phyloP scores from a whole-genome alignment of 2,329 filamentous ascomycete genomes.

The Zymoseptoria pseudotritici region DNA sequence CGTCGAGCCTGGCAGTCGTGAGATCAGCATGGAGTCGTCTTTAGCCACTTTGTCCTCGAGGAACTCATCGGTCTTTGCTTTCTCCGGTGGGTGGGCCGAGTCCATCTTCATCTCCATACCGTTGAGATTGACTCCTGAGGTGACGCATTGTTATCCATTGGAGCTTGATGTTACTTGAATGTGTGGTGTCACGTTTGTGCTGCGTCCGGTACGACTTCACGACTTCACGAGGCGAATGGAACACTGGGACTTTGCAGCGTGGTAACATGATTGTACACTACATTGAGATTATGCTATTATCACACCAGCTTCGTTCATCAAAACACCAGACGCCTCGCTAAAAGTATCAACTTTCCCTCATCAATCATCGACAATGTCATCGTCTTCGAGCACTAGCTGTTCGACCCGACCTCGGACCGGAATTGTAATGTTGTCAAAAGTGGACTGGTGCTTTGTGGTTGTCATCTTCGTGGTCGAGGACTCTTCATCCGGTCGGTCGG shows the following conservation, averaged over 20 bases:
- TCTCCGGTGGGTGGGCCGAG: background rate
- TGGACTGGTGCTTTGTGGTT: conserved; percentile 6
- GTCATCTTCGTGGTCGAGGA: conserved; percentile 9
- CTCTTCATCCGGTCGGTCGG: conserved; percentile 32
- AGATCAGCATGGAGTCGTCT: conserved; percentile 4
- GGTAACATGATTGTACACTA: background rate
- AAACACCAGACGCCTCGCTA: conserved; percentile 9
- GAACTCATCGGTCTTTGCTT: conserved; percentile 1
- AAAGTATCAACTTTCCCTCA: background rate
- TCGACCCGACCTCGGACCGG: conserved; percentile 26
- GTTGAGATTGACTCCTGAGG: background rate
- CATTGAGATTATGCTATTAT: background rate
- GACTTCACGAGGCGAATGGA: background rate
- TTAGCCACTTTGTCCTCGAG: background rate
- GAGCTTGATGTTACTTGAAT: background rate
- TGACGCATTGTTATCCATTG: background rate
- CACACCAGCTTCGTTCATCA: background rate
- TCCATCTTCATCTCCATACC: background rate
- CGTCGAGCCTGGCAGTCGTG: background rate
- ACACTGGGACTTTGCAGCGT: background rate
- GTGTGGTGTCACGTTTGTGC: background rate
- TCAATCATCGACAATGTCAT: conserved; percentile 41
- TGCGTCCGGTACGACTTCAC: background rate
- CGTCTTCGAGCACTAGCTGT: conserved; percentile 38
- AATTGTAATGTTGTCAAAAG: conserved; percentile 16